Conservation (phyloP, 768 basidiomycete genomes). For the Lactarius akahatsu region DNA sequence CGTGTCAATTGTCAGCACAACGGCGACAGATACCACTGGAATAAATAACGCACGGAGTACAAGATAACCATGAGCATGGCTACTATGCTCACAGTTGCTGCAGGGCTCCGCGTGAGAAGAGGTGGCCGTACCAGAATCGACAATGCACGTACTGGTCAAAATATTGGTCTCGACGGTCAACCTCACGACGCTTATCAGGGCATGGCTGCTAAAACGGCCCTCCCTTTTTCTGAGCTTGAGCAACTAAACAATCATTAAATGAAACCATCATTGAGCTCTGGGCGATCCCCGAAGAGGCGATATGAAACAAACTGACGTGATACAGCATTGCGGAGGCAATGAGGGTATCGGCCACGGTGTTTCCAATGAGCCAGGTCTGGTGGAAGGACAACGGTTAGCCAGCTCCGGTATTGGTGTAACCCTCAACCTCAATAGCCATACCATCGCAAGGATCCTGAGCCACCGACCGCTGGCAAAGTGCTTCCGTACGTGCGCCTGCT, state of each 20-base stretch:
- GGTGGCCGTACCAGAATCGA: not conserved
- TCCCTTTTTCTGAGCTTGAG: not conserved
- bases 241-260: not conserved
- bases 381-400: not conserved
- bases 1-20: not conserved
- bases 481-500: not conserved
- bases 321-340: conserved; percentile 17
- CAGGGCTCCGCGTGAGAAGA: not conserved
- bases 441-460: not conserved
- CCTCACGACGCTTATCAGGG: conserved; percentile 28
- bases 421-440: not conserved
- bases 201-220: not conserved
- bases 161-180: conserved; percentile 33
- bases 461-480: not conserved
- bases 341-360: conserved; percentile 3
- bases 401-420: not conserved
- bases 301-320: not conserved
- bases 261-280: not conserved
- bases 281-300: not conserved
- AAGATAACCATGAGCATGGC: conserved; percentile 2
- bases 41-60: conserved; percentile 5
- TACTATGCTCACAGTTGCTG: conserved; percentile 11
- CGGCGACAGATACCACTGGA: not conserved
- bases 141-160: conserved; percentile 21
- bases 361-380: conserved; percentile 16